phyloP scores from a whole-genome alignment of 441 rosid genomes.

The Gossypium davidsonii region DNA sequence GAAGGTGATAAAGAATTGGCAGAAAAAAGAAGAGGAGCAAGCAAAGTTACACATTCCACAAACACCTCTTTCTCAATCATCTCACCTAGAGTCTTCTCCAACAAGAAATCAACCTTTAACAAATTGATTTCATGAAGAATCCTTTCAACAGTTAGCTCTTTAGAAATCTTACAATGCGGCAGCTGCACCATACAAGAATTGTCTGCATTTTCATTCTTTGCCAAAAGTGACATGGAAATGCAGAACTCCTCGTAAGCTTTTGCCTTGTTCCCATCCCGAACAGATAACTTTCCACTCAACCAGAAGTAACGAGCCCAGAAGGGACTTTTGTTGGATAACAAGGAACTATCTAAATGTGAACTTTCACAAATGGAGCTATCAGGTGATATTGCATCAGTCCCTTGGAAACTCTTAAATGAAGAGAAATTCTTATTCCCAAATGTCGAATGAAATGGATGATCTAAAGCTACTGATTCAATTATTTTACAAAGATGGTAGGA shows the following conservation, averaged over 20 bases:
- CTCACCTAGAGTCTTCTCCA: slow-evolving; percentile 65
- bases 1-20: slow-evolving; percentile 38
- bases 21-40: slow-evolving; percentile 78
- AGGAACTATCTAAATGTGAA: slow-evolving; percentile 23
- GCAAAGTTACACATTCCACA: slow-evolving; percentile 57
- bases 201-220: slow-evolving; percentile 31
- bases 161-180: slow-evolving; percentile 65
- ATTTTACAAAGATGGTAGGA: slow-evolving; percentile 91
- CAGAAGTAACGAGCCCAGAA: slow-evolving; percentile 91
- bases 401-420: slow-evolving; percentile 32
- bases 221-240: slow-evolving; percentile 62
- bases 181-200: slow-evolving; percentile 41
- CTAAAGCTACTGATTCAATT: slow-evolving; percentile 81
- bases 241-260: slow-evolving; percentile 75
- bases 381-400: slow-evolving; percentile 27
- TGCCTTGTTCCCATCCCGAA: slow-evolving; percentile 67
- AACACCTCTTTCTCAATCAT: slow-evolving; percentile 78
- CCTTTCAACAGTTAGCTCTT: slow-evolving; percentile 57
- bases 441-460: slow-evolving; percentile 38
- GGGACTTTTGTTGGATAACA: slow-evolving; percentile 37
- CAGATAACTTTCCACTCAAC: slow-evolving; percentile 85
- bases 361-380: slow-evolving; percentile 21
- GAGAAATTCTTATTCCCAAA: slow-evolving; percentile 33
- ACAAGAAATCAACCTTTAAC: slow-evolving; percentile 64
- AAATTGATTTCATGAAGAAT: slow-evolving; percentile 74